phyloP scores from a whole-genome alignment of 2,329 filamentous ascomycete species.

The Fusarium sp. region DNA sequence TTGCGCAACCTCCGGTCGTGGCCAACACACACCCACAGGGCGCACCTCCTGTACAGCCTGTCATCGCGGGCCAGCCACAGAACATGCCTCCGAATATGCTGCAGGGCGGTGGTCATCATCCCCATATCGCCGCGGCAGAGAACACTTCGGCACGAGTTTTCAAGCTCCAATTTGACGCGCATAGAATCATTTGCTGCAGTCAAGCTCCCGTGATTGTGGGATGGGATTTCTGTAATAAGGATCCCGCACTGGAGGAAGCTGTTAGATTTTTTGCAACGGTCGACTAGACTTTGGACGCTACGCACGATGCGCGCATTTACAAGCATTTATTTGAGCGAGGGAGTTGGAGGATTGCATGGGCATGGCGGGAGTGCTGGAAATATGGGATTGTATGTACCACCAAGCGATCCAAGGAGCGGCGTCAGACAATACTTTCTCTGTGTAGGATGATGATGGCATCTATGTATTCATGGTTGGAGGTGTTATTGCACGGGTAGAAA shows the following conservation, averaged over 20 bases:
- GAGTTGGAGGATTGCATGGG: slow-evolving; percentile 37
- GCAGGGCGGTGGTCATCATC: slow-evolving; percentile 52
- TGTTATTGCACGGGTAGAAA: not conserved
- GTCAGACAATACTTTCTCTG: slow-evolving; percentile 4
- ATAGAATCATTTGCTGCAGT: slow-evolving; percentile 93
- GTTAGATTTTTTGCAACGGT: slow-evolving; percentile 82
- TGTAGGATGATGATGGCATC: slow-evolving; percentile 1
- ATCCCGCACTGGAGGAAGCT: slow-evolving; percentile 83
- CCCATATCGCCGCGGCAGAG: slow-evolving; percentile 63
- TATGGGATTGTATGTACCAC: slow-evolving; percentile 26
- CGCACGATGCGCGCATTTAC: slow-evolving; percentile 4
- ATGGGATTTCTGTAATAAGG: slow-evolving; percentile 96
- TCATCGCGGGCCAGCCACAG: slow-evolving; percentile 29
- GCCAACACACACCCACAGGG: slow-evolving; percentile 36
- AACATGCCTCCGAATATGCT: slow-evolving; percentile 8
- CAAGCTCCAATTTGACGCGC: slow-evolving; percentile 95
- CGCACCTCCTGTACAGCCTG: slow-evolving; percentile 42
- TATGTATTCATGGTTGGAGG: not conserved
- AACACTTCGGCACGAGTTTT: slow-evolving; percentile 79
- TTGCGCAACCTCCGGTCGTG: slow-evolving; percentile 31
- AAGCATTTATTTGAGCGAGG: slow-evolving; percentile 43
- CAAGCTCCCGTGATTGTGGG: slow-evolving; percentile 93
- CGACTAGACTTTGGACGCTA: slow-evolving; percentile 50
- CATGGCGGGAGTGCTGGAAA: slow-evolving; percentile 18
- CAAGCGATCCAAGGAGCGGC: slow-evolving; percentile 10